Evolutionary conservation across 305 asterid species (phyloP).

Genomic region (Fraxinus ornus): DNA sequence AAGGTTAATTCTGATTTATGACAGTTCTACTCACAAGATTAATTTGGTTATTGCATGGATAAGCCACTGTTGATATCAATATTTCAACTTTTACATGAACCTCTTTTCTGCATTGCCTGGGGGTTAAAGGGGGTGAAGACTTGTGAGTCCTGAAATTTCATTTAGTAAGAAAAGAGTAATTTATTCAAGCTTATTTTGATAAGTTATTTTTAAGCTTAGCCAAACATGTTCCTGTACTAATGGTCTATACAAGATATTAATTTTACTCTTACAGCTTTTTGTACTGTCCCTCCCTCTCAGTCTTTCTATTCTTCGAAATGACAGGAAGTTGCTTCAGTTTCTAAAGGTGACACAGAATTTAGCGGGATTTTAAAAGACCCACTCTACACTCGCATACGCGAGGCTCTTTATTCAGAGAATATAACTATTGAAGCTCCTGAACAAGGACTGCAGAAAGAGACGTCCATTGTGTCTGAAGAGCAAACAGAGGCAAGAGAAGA

Average conservation of each 20-base stretch:
- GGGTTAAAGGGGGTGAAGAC: background rate
- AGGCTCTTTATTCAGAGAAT: slow-evolving; percentile 50
- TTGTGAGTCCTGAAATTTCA: background rate
- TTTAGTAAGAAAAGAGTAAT: background rate
- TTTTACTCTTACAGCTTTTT: background rate
- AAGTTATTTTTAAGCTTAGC: background rate
- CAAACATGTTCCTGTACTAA: background rate
- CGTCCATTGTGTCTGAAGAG: slow-evolving; percentile 28
- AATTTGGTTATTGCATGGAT: background rate
- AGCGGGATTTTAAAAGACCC: slow-evolving; percentile 57
- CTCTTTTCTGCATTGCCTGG: background rate
- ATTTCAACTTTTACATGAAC: background rate
- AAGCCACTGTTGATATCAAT: slow-evolving; percentile 5
- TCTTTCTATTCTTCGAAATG: background rate
- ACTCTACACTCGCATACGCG: slow-evolving; percentile 47
- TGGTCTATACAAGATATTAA: background rate
- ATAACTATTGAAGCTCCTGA: slow-evolving; percentile 17
- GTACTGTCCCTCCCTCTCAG: background rate
- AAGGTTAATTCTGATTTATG: slow-evolving; percentile 46
- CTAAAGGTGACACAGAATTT: slow-evolving; percentile 54
- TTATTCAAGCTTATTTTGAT: background rate
- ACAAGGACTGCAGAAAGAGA: slow-evolving; percentile 23
- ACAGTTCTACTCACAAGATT: background rate
- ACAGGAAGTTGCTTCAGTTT: slow-evolving; percentile 77
- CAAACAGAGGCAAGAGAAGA: slow-evolving; percentile 23